A percentile compares a stretch with the other conserved stretches of the same genome.
These are phyloP conservation scores for Arthroderma uncinatum DNA, from an alignment of 2,329 filamentous ascomycete species.

Conservation along the genomic window DNA sequence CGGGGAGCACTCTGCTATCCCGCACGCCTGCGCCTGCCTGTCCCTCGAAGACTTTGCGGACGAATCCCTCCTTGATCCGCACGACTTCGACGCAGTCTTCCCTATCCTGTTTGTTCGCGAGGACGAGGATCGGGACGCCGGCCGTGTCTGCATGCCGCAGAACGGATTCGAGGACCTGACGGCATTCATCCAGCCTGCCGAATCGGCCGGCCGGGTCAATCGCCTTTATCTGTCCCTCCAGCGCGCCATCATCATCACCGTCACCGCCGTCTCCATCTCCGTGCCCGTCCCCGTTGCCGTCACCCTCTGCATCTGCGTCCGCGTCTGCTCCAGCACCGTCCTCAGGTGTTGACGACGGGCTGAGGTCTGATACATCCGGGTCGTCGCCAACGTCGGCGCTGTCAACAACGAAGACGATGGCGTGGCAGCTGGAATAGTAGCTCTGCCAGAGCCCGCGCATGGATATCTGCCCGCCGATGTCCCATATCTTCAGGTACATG, in stretches of 20 bases:
- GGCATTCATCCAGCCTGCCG: slow-evolving; percentile 69
- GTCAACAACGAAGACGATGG: slow-evolving; percentile 96
- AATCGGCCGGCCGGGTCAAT: slow-evolving; percentile 30
- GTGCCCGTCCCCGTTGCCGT: slow-evolving; percentile 3
- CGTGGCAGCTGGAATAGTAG: slow-evolving; percentile 89
- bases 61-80: slow-evolving; percentile 89
- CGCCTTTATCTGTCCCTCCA: slow-evolving; percentile 26
- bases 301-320: neutral
- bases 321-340: slow-evolving; percentile 7
- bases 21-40: slow-evolving; percentile 76
- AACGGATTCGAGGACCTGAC: slow-evolving; percentile 79
- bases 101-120: slow-evolving; percentile 95
- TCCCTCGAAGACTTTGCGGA: slow-evolving; percentile 90
- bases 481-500: slow-evolving; percentile 98
- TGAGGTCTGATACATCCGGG: slow-evolving; percentile 51
- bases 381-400: slow-evolving; percentile 78
- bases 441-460: slow-evolving; percentile 88
- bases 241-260: slow-evolving; percentile 1
- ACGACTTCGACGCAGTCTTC: slow-evolving; percentile 98
- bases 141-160: slow-evolving; percentile 77
- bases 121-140: slow-evolving; percentile 78
- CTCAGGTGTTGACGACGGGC: neutral
- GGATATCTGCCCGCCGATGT: slow-evolving; percentile 85
- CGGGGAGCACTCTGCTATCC: slow-evolving; percentile 80
- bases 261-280: neutral